Evolutionary conservation across 176 grass and related monocot species (phyloP).

Genomic region (Thinopyrum elongatum): DNA sequence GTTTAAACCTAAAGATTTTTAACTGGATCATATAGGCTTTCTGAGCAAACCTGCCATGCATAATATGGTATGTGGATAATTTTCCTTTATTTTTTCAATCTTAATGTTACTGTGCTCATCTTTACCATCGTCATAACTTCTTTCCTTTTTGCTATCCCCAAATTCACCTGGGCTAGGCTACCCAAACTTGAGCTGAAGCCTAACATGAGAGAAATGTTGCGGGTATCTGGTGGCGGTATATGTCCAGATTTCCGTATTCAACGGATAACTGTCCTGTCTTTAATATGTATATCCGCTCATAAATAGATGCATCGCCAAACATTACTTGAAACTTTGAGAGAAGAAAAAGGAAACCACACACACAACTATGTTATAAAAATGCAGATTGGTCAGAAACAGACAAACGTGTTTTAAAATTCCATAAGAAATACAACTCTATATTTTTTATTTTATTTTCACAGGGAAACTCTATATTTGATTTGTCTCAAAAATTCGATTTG

Average conservation of each 20-base stretch:
- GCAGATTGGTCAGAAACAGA: background rate
- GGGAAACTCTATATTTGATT: too few species aligned
- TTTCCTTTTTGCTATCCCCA: background rate
- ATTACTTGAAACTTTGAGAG: background rate
- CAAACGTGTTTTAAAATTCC: background rate
- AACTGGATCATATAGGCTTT: background rate
- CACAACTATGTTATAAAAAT: background rate
- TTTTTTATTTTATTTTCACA: too few species aligned
- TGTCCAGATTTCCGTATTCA: background rate
- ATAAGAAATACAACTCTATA: too few species aligned
- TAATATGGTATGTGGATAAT: background rate
- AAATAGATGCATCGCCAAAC: background rate
- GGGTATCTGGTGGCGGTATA: background rate
- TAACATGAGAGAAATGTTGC: background rate
- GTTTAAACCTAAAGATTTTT: background rate
- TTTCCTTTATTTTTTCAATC: background rate
- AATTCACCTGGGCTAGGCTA: background rate
- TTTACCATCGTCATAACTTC: background rate
- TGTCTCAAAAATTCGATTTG: background rate
- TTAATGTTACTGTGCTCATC: background rate
- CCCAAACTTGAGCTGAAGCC: background rate
- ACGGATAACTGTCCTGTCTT: background rate
- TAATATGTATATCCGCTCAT: background rate
- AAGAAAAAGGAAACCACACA: background rate
- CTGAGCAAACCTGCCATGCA: background rate